These are phyloP conservation scores for Linum tenue DNA, from an alignment of 345 rosid genomes.

Conservation along the genomic window DNA sequence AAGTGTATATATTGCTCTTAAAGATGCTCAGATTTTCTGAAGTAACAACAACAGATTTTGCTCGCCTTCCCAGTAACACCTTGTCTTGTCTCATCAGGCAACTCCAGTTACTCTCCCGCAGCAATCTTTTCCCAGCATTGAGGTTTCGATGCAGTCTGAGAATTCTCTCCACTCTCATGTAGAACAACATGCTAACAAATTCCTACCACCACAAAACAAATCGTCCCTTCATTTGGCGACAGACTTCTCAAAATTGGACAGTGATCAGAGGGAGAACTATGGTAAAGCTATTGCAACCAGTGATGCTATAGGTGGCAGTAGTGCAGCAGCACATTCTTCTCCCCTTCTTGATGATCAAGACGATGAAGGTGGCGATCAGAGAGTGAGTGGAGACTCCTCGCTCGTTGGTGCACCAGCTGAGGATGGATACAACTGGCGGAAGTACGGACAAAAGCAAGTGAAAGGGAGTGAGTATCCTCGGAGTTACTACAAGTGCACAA, in stretches of 20 bases:
- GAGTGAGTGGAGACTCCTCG: conserved; percentile 32
- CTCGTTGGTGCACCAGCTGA: conserved; percentile 42
- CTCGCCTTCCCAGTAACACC: conserved; percentile 1
- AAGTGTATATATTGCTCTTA: conserved; percentile 14
- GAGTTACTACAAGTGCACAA: conserved; percentile 95
- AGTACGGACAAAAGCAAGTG: conserved; percentile 92
- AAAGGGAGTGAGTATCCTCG: conserved; percentile 96
- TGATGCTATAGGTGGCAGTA: conserved; percentile 33
- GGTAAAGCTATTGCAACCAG: conserved; percentile 24
- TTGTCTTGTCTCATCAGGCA: conserved; percentile 18
- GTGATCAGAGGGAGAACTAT: conserved; percentile 17
- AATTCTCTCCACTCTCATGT: conserved; percentile 36
- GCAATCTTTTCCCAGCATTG: conserved; percentile 39
- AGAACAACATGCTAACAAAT: conserved; percentile 23
- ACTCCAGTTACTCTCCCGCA: conserved; percentile 22
- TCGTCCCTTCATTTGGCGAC: conserved; percentile 25
- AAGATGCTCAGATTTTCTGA: background rate
- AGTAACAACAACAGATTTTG: background rate
- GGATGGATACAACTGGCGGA: conserved; percentile 95
- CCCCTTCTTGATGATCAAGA: conserved; percentile 58
- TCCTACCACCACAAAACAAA: conserved; percentile 31
- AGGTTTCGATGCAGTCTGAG: conserved; percentile 44
- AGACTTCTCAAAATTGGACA: conserved; percentile 36
- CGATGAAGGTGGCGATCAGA: conserved; percentile 62
- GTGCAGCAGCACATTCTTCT: conserved; percentile 35